phyloP scores from a whole-genome alignment of 2,329 filamentous ascomycete species.

The Piedraia hortae region DNA sequence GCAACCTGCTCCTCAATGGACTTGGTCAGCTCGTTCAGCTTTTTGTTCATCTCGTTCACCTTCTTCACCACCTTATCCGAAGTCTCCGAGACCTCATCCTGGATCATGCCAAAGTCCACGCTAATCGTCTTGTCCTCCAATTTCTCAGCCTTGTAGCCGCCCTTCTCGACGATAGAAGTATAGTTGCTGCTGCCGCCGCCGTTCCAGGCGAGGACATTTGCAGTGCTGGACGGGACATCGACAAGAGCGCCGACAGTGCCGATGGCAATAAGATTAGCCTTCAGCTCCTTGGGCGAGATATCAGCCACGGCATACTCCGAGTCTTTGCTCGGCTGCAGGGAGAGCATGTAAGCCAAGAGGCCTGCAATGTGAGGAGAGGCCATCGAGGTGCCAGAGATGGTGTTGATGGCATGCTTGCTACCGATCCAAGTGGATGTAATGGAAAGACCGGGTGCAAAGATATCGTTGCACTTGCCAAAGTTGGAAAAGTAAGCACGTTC shows the following conservation, averaged over 20 bases:
- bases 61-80: slow-evolving; percentile 8
- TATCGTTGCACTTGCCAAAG: slow-evolving; percentile 97
- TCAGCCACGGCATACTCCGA: slow-evolving; percentile 74
- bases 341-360: slow-evolving; percentile 92
- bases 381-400: slow-evolving; percentile 98
- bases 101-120: slow-evolving; percentile 15
- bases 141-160: slow-evolving; percentile 13
- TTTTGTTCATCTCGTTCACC: slow-evolving; percentile 13
- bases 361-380: slow-evolving; percentile 90
- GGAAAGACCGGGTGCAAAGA: slow-evolving; percentile 76
- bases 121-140: slow-evolving; percentile 5
- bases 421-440: slow-evolving; percentile 97
- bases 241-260: slow-evolving; percentile 51
- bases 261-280: slow-evolving; percentile 61
- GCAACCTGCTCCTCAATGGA: slow-evolving; percentile 16
- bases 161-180: slow-evolving; percentile 18
- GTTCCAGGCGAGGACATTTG: slow-evolving; percentile 96
- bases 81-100: slow-evolving; percentile 19
- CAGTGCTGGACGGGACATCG: slow-evolving; percentile 63
- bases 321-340: slow-evolving; percentile 69
- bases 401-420: slow-evolving; percentile 87
- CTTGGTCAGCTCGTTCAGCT: slow-evolving; percentile 18
- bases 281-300: slow-evolving; percentile 82
- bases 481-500: slow-evolving; percentile 99
- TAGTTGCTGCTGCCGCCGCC: slow-evolving; percentile 87